Evolutionary conservation across 2,329 filamentous ascomycete genomes (phyloP), one percentile per base, ranked within the genome.

Genomic region (Fusarium coicis): DNA sequence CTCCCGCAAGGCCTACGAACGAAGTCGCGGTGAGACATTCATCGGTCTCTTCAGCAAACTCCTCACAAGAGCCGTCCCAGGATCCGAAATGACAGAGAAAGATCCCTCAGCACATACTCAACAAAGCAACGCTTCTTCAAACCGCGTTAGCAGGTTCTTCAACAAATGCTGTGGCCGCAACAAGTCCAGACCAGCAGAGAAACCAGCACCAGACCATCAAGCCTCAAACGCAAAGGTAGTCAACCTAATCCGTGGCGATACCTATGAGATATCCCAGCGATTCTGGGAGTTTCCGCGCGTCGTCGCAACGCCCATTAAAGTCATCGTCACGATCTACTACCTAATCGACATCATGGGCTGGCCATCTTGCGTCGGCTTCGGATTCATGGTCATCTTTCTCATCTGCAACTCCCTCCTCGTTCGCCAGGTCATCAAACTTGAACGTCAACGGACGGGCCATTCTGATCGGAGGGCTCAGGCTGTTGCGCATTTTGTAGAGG

Each of bases 181-280:
- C 19, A 74, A 71, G 44, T 56, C 63, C 15, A 77, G 59, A 36
- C 7, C 50, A 7, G 14, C 54, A 3, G 14, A n/a, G 3, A 47
- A 46, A 6, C 32, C 56, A 7, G 19, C 44, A 0, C 61, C 90
- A 7, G 82, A 80, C 44, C 79, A 78, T 62, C 89, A 92, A 5
- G 94, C 95, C 0, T 94, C 93, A 0, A 96, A 95, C 82, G 95
- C 95, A 12, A 97, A 97, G 79, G 96, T 97, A 57, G 88, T 97
- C 68, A 97, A 97, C 76, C 83, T 97, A 5, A 93, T 97, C 85
- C 91, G 94, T 54, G 91, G 88, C 66, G 93, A 96, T 79, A 93
- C 93, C 0, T 96, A 96, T 78, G 93, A 95, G 79, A 90, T 96
- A 43, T 89, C 93, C 6, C 93, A 96, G 77, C 85, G 93, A 47